These are phyloP conservation scores for Exobasidium rhododendri DNA, from an alignment of 1,284 basidiomycete genomes.

Conservation along the genomic window DNA sequence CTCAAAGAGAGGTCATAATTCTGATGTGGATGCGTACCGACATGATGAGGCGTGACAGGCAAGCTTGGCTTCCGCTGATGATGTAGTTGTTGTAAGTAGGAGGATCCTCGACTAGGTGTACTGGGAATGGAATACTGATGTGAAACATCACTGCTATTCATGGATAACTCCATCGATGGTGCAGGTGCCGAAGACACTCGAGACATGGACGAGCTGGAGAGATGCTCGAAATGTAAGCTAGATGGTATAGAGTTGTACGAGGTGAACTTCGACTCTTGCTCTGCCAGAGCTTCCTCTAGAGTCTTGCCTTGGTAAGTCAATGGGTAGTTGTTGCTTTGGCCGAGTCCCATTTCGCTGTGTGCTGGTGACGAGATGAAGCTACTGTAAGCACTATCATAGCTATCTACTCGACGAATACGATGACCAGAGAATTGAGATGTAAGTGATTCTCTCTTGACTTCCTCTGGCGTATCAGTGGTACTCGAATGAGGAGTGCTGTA, in stretches of 20 bases:
- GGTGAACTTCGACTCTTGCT: neutral
- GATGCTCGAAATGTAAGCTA: neutral
- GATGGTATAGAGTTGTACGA: neutral
- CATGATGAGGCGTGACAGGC: neutral
- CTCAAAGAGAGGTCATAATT: constrained; percentile 32
- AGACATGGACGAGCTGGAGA: constrained; percentile 7
- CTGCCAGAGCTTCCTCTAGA: neutral
- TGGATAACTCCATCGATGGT: neutral
- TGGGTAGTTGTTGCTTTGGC: neutral
- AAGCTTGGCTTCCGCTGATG: neutral
- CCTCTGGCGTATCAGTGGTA: neutral
- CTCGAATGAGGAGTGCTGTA: constrained; percentile 1
- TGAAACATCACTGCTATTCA: neutral
- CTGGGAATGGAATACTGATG: neutral
- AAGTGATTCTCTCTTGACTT: neutral
- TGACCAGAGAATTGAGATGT: neutral
- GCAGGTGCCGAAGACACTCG: constrained; percentile 10
- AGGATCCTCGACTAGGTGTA: neutral
- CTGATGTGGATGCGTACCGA: constrained; percentile 1
- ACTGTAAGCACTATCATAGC: constrained; percentile 17
- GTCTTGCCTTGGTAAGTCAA: neutral
- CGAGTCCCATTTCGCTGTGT: neutral
- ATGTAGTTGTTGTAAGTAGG: neutral
- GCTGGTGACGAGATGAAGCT: neutral
- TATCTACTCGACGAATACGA: neutral